These are phyloP conservation scores for Citrus sp. DNA, from an alignment of 345 rosid species.

Conservation along the genomic window DNA sequence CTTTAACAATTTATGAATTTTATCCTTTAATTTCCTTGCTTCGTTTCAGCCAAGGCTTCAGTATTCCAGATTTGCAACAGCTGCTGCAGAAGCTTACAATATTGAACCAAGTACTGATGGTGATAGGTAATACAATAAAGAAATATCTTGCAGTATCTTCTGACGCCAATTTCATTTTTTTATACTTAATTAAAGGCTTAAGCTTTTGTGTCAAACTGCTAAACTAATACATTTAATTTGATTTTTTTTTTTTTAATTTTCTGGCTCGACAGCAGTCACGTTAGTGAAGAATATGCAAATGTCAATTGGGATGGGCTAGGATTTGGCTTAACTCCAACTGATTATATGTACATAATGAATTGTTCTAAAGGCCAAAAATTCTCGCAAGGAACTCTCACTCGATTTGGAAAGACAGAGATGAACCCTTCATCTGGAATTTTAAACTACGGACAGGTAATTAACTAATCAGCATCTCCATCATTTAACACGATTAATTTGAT, in stretches of 20 bases:
- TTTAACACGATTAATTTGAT: not conserved
- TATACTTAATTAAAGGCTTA: too few species aligned
- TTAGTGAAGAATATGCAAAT: not conserved
- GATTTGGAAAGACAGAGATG: constrained; percentile 37
- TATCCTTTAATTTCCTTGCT: not conserved
- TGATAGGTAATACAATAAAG: not conserved
- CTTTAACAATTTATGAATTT: not conserved
- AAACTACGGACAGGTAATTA: constrained; percentile 57
- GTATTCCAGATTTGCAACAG: not conserved
- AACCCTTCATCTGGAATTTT: constrained; percentile 53
- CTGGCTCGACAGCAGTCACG: not conserved
- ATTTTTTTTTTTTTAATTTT: too few species aligned
- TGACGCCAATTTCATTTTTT: too few species aligned
- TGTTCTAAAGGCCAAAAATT: constrained; percentile 27
- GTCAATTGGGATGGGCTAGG: constrained; percentile 39
- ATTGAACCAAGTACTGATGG: not conserved
- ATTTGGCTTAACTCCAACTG: constrained; percentile 25
- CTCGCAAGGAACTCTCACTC: constrained; percentile 31
- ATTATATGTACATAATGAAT: constrained; percentile 37
- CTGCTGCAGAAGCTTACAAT: not conserved
- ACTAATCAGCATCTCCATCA: not conserved
- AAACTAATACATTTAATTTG: too few species aligned
- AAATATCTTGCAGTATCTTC: too few species aligned
- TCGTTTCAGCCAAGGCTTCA: not conserved
- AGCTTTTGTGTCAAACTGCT: not conserved